Evolutionary conservation across 805 yeast species (phyloP).

Genomic region (Candida quercuum): DNA sequence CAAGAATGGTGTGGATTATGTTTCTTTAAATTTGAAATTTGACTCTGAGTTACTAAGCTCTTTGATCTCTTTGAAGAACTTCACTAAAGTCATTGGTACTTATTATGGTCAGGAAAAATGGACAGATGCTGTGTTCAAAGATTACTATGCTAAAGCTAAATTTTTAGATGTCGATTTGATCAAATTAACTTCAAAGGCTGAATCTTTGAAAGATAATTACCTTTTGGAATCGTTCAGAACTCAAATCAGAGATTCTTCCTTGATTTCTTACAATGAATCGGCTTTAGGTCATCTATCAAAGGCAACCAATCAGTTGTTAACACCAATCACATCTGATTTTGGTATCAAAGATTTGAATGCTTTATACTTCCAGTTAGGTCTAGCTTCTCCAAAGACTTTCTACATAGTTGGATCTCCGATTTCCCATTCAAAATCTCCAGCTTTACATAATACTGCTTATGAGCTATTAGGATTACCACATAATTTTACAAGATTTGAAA

Average conservation of each 20-base stretch:
- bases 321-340: constrained; percentile 77
- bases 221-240: constrained; percentile 64
- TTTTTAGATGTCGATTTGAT: constrained; percentile 64
- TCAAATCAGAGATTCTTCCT: constrained; percentile 47
- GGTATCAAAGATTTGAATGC: constrained; percentile 60
- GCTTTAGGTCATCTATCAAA: constrained; percentile 71
- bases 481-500: constrained; percentile 59
- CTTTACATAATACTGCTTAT: constrained; percentile 78
- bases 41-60: constrained; percentile 51
- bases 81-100: constrained; percentile 74
- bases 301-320: constrained; percentile 65
- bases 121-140: constrained; percentile 42
- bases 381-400: constrained; percentile 50
- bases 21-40: constrained; percentile 73
- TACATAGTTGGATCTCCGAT: constrained; percentile 81
- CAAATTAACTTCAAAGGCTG: constrained; percentile 81
- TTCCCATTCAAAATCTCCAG: constrained; percentile 84
- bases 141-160: constrained; percentile 57
- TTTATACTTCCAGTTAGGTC: constrained; percentile 55
- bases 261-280: constrained; percentile 84
- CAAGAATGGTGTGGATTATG: constrained; percentile 72
- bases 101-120: constrained; percentile 52
- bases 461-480: constrained; percentile 74
- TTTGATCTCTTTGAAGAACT: constrained; percentile 46
- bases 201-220: constrained; percentile 59